These are phyloP conservation scores for Flaveria ramosissima DNA, from an alignment of 129 eudicot genomes.

Conservation along the genomic window DNA sequence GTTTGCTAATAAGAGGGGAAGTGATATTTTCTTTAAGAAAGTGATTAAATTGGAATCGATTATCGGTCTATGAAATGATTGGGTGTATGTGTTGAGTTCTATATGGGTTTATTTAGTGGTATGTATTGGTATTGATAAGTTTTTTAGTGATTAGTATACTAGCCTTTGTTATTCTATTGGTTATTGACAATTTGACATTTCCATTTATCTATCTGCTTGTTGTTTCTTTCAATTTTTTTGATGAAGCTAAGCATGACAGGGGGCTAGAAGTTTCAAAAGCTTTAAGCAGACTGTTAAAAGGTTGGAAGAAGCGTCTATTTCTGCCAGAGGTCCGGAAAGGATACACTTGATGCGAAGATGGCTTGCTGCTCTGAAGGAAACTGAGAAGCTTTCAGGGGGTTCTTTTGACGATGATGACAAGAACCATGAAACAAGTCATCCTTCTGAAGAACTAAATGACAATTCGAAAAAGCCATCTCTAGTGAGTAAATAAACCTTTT, in stretches of 20 bases:
- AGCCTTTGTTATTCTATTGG: not conserved
- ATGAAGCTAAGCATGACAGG: constrained; percentile 52
- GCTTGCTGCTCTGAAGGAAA: constrained; percentile 72
- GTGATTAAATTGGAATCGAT: constrained; percentile 11
- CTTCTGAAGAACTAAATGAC: constrained; percentile 62
- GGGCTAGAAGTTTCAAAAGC: constrained; percentile 69
- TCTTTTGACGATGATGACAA: constrained; percentile 55
- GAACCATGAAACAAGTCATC: constrained; percentile 45
- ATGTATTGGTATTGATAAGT: not conserved
- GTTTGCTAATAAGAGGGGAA: not conserved
- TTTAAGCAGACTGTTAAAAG: constrained; percentile 81
- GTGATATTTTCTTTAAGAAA: constrained; percentile 4
- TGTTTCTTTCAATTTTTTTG: constrained; percentile 12
- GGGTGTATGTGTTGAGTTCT: not conserved
- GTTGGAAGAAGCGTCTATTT: constrained; percentile 90
- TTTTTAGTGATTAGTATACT: not conserved
- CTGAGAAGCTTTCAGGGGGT: constrained; percentile 51
- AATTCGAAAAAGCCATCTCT: constrained; percentile 57
- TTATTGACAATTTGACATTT: not conserved
- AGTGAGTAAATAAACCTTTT: constrained; percentile 46
- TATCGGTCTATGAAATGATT: not conserved
- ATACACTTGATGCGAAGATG: constrained; percentile 75
- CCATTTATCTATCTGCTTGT: constrained; percentile 20
- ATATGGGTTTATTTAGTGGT: not conserved
- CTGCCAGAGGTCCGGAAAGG: constrained; percentile 88